A percentile compares a stretch with the other conserved stretches of the same genome.
Conservation (phyloP, 140 eudicot species). For the Anethum foeniculum region DNA sequence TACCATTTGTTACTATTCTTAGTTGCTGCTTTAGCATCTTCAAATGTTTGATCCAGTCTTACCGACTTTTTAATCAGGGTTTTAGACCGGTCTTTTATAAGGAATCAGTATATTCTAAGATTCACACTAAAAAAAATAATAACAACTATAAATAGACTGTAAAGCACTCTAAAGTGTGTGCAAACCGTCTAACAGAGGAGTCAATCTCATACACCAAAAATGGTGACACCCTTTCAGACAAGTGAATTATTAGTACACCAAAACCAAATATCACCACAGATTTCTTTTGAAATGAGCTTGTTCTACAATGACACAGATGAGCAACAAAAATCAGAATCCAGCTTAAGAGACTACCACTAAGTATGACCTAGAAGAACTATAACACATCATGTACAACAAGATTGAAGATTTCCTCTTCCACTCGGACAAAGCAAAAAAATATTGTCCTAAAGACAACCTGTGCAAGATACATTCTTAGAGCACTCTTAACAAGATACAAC, state of each 20-base stretch:
- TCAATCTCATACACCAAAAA: neutral
- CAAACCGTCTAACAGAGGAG: no score
- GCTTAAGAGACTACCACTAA: constrained; percentile 30
- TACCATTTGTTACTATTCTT: no score
- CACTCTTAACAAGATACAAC: constrained; percentile 28
- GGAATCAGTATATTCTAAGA: no score
- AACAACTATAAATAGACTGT: no score
- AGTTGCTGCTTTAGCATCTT: no score
- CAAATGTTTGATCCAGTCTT: no score
- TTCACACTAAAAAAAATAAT: no score
- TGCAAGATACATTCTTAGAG: constrained; percentile 22
- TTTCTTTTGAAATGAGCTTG: constrained; percentile 1
- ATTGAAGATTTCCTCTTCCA: constrained; percentile 19
- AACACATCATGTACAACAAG: constrained; percentile 53
- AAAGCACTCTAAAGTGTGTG: no score
- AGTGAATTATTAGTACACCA: neutral
- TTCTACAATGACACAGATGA: neutral
- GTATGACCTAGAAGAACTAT: constrained; percentile 29
- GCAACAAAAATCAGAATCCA: constrained; percentile 4
- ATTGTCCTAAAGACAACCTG: constrained; percentile 28
- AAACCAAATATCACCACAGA: neutral
- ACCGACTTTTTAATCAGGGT: no score
- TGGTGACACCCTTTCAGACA: neutral
- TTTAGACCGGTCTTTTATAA: no score
- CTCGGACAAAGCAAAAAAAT: constrained; percentile 17